Base-by-base conservation (phyloP, 2,329 filamentous ascomycete genomes). In the Sporothrix brasiliensis region DNA sequence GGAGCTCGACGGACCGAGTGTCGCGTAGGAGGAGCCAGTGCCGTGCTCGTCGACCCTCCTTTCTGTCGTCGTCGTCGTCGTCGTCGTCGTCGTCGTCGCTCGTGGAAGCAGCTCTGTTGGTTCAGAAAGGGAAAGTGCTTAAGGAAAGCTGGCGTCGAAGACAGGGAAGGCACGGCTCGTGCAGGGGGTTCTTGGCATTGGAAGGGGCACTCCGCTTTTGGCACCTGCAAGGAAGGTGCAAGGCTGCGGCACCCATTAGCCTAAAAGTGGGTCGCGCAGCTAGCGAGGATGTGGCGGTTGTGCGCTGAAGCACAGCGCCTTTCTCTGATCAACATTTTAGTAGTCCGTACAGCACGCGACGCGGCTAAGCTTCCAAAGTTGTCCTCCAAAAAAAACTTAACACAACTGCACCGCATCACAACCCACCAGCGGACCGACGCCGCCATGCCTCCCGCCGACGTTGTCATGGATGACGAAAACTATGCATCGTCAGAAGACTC, bases 401-500 rank as follows among this genome's bases (percentile, higher is more conserved):
- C 39, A 39, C 4, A 41, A 30, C 49, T 5, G 47, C 58, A 52
- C 21, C 13, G 27, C 30, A 50, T 6, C 21, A 30, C 3, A 27
- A 39, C 68, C 27, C 13, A 47, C 24, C 19, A 13, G 9, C 39
- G 39, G 4, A 63, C n/a, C 58, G 41, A 44, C 58, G 21, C 14
- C 63, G 80, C 73, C 68, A 87, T 86, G 84, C 75, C 80, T 14
- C 44, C 61, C 19, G 75, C 79, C 63, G 82, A 83, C 63, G 53
- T 34, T 53, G 76, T 77, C 65, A 80, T 83, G 67, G 83, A 85
- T 21, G 83, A 84, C 27, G 72, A 72, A 10, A 84, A 87, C 44
- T 92, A 92, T 75, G 87, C 84, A 19, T 92, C 90, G 1, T 89
- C 89, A 3, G 88, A 92, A 74, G 91, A 93, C 77, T 91, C 90